Conservation (phyloP, 257 asterid species). For the Scutellaria barbata region DNA sequence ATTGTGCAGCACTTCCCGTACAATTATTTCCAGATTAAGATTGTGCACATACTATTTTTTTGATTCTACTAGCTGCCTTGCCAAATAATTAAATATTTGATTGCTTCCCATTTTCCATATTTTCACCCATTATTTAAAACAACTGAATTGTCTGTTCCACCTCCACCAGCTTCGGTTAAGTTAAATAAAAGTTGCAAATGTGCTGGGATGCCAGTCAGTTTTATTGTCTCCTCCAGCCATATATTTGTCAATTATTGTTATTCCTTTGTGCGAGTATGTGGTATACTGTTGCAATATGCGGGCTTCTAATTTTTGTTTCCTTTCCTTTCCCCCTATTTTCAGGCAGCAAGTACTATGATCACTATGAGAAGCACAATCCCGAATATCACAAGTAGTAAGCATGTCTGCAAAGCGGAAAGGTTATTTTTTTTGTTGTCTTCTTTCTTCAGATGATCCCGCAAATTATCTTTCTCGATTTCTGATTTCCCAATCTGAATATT, state of each 20-base stretch:
- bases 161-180: neutral
- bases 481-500: neutral
- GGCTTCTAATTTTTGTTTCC: neutral
- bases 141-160: neutral
- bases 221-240: too few species aligned
- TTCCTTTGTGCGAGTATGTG: neutral
- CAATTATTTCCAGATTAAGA: neutral
- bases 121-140: neutral
- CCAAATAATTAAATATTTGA: neutral
- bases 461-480: neutral
- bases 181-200: neutral
- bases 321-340: slow-evolving; percentile 28
- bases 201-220: too few species aligned
- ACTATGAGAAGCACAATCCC: slow-evolving; percentile 80
- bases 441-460: neutral
- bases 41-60: too few species aligned
- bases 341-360: slow-evolving; percentile 71
- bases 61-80: neutral
- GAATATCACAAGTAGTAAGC: slow-evolving; percentile 84
- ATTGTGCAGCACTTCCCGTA: too few species aligned
- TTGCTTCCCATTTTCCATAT: neutral
- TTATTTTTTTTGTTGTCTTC: too few species aligned
- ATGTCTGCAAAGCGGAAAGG: slow-evolving; percentile 57
- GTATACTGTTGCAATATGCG: neutral
- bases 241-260: neutral